Evolutionary conservation across 2,329 filamentous ascomycete species (phyloP).

Genomic region (Aspergillus uvarum): DNA sequence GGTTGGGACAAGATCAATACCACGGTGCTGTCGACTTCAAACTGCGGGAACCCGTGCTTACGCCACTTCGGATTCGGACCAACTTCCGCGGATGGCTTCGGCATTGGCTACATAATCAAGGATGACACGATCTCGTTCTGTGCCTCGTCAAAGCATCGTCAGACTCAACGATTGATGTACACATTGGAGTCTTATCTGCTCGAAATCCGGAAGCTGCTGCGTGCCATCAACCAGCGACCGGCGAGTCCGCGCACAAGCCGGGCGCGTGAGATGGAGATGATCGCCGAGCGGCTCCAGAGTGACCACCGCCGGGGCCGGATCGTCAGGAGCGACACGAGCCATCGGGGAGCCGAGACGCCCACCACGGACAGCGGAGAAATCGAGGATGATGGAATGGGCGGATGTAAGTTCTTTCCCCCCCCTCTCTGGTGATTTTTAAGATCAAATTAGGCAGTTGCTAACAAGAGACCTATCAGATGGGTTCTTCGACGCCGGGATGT

Average conservation of each 20-base stretch:
- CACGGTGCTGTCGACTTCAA: constrained; percentile 94
- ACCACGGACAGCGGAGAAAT: constrained; percentile 68
- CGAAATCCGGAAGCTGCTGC: constrained; percentile 81
- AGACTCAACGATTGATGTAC: constrained; percentile 87
- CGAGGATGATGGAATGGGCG: constrained; percentile 85
- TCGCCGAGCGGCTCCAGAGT: constrained; percentile 41
- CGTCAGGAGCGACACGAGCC: constrained; percentile 58
- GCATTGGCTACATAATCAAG: constrained; percentile 99
- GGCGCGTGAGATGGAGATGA: constrained; percentile 60
- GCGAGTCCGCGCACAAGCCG: constrained; percentile 55
- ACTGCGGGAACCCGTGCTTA: constrained; percentile 93
- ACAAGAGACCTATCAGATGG: constrained; percentile 63
- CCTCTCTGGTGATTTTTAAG: background rate
- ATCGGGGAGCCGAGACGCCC: constrained; percentile 58
- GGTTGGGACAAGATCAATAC: constrained; percentile 96
- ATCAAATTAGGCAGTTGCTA: constrained; percentile 11
- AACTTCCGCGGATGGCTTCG: constrained; percentile 89
- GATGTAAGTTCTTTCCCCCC: constrained; percentile 66
- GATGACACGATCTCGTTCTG: constrained; percentile 88
- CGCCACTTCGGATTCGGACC: constrained; percentile 97
- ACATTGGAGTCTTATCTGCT: constrained; percentile 86
- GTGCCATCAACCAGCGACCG: constrained; percentile 62
- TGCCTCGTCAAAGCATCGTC: constrained; percentile 87
- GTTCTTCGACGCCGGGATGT: constrained; percentile 96
- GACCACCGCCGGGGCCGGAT: constrained; percentile 68